A percentile compares a stretch with the other conserved stretches of the same genome.
These are phyloP conservation scores for Collybia sp. DNA, from an alignment of 768 basidiomycete genomes.

Conservation along the genomic window DNA sequence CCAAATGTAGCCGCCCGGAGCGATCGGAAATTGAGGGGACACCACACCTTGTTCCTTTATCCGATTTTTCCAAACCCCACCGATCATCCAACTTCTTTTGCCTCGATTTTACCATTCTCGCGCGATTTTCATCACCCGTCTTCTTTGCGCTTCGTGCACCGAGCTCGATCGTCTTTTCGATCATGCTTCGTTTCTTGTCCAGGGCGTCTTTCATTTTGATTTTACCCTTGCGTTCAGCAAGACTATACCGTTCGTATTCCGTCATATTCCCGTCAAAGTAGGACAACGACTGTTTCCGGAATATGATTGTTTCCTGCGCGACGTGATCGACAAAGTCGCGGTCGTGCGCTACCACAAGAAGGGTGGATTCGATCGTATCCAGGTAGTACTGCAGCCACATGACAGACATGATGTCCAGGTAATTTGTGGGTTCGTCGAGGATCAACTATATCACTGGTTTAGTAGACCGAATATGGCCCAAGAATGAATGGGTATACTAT, in stretches of 20 bases:
- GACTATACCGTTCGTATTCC: constrained; percentile 40
- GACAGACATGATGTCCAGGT: constrained; percentile 48
- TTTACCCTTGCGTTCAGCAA: constrained; percentile 40
- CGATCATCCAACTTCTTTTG: constrained; percentile 51
- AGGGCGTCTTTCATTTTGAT: constrained; percentile 37
- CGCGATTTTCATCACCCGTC: constrained; percentile 59
- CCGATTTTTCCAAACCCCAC: constrained; percentile 22
- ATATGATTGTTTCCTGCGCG: constrained; percentile 56
- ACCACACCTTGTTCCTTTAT: too few relatives aligned
- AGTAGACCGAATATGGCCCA: too few relatives aligned
- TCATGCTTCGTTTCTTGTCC: constrained; percentile 31
- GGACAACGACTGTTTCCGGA: constrained; percentile 45
- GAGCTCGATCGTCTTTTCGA: constrained; percentile 51
- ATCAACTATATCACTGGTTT: constrained; percentile 11
- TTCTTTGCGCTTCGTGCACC: constrained; percentile 46
- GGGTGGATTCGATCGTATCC: constrained; percentile 35
- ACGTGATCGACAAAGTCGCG: constrained; percentile 56
- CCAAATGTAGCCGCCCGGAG: constrained; percentile 21
- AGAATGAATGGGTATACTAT: constrained; percentile 25
- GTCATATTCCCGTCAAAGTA: constrained; percentile 57
- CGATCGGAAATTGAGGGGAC: too few relatives aligned
- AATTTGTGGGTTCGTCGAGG: constrained; percentile 55
- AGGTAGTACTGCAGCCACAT: constrained; percentile 54
- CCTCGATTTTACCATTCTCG: constrained; percentile 46
- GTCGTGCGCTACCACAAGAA: constrained; percentile 67